phyloP scores from a whole-genome alignment of 805 yeast species.

The Candida maris region DNA sequence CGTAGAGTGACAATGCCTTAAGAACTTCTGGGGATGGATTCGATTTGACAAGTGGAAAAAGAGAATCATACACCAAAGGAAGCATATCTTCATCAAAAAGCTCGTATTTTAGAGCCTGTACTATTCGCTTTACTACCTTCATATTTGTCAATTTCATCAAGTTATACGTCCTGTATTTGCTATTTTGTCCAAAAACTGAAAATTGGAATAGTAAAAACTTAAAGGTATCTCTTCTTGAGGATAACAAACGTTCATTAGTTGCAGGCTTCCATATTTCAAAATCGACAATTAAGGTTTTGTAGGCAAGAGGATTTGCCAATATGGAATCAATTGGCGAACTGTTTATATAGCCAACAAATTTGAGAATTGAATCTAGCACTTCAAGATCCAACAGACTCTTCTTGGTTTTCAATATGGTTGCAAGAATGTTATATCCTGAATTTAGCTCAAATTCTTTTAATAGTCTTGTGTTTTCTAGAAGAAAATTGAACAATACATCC shows the following conservation, averaged over 20 bases:
- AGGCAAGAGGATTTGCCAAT: slow-evolving; percentile 53
- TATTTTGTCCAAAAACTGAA: slow-evolving; percentile 49
- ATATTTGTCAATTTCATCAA: slow-evolving; percentile 48
- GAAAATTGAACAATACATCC: slow-evolving; percentile 38
- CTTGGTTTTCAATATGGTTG: slow-evolving; percentile 49
- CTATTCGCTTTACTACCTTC: slow-evolving; percentile 41
- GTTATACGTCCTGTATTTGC: slow-evolving; percentile 51
- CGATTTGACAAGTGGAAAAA: slow-evolving; percentile 38
- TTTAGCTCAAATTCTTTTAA: slow-evolving; percentile 55
- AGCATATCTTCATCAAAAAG: slow-evolving; percentile 35
- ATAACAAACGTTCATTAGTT: slow-evolving; percentile 18
- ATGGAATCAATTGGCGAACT: slow-evolving; percentile 51
- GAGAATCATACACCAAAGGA: slow-evolving; percentile 36
- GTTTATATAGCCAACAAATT: slow-evolving; percentile 54
- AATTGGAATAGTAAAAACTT: slow-evolving; percentile 56
- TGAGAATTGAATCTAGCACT: slow-evolving; percentile 46
- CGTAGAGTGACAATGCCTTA: slow-evolving; percentile 48
- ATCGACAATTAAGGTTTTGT: slow-evolving; percentile 56
- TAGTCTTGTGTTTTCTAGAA: slow-evolving; percentile 48
- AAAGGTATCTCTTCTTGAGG: slow-evolving; percentile 38
- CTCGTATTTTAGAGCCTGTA: slow-evolving; percentile 47
- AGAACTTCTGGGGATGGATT: slow-evolving; percentile 55
- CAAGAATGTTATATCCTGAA: slow-evolving; percentile 58
- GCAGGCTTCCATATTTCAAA: slow-evolving; percentile 53
- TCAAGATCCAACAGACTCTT: slow-evolving; percentile 37